Evolutionary conservation across 345 rosid species (phyloP).

Genomic region (Erodium maritimum): DNA sequence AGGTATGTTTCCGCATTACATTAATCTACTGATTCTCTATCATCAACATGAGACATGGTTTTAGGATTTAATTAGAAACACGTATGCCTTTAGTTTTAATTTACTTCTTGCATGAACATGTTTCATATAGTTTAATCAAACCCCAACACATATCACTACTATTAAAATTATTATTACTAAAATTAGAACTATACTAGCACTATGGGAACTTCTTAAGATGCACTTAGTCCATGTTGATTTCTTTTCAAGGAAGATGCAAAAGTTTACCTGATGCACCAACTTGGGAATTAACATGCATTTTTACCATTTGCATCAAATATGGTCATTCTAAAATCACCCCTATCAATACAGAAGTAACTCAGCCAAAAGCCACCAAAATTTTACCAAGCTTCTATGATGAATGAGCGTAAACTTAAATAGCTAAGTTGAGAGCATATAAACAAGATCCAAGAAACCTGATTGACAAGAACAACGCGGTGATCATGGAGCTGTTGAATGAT

Average conservation of each 20-base stretch:
- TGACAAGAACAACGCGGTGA: constrained; percentile 91
- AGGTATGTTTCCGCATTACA: too few species aligned
- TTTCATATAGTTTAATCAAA: too few species aligned
- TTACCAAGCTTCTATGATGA: background rate
- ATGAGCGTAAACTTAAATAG: background rate
- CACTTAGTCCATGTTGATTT: background rate
- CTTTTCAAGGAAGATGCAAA: background rate
- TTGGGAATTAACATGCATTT: background rate
- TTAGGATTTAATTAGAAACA: too few species aligned
- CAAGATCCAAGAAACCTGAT: constrained; percentile 45
- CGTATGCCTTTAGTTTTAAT: too few species aligned
- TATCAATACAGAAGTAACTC: too few species aligned
- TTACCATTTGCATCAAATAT: background rate
- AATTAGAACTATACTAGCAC: too few species aligned
- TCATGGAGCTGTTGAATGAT: constrained; percentile 97
- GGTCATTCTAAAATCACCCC: background rate
- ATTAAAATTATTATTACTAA: too few species aligned
- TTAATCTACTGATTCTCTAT: too few species aligned
- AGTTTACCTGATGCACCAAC: background rate
- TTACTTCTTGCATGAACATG: too few species aligned
- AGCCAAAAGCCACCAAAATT: background rate
- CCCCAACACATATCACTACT: too few species aligned
- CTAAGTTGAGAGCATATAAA: background rate
- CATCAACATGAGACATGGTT: too few species aligned
- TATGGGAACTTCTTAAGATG: background rate